Evolutionary conservation across 176 grass and related monocot species (phyloP).

Genomic region (Eleusine indica): DNA sequence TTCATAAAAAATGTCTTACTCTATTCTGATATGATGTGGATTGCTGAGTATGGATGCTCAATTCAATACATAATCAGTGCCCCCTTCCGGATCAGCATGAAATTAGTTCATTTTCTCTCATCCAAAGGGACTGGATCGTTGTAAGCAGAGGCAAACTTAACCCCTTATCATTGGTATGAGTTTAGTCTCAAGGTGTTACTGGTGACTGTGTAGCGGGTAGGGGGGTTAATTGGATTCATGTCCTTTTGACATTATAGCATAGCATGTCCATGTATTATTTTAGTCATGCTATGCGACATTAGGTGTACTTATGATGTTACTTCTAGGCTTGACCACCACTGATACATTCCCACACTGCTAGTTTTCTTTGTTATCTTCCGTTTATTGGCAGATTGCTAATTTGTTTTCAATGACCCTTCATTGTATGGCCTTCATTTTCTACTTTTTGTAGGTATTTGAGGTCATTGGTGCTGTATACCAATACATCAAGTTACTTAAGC

Average conservation of each 20-base stretch:
- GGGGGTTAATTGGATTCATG: neutral
- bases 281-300: neutral
- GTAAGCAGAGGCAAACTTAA: too few species aligned
- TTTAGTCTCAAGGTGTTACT: neutral
- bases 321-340: neutral
- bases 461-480: slow-evolving; percentile 81
- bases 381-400: slow-evolving; percentile 7
- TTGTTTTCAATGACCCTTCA: neutral
- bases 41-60: neutral
- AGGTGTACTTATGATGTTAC: neutral
- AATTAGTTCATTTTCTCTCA: neutral
- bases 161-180: neutral
- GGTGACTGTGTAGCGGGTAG: too few species aligned
- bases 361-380: neutral
- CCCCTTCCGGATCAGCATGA: neutral
- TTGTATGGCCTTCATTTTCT: slow-evolving; percentile 26
- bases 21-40: neutral
- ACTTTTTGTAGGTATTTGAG: slow-evolving; percentile 64
- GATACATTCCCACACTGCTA: neutral
- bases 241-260: neutral
- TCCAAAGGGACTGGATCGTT: neutral
- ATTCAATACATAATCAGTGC: neutral
- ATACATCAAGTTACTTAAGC: slow-evolving; percentile 76
- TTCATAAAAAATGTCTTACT: neutral
- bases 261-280: neutral